Base-by-base conservation (phyloP, 2,329 filamentous ascomycete genomes). In the Ophiostoma quercus region DNA sequence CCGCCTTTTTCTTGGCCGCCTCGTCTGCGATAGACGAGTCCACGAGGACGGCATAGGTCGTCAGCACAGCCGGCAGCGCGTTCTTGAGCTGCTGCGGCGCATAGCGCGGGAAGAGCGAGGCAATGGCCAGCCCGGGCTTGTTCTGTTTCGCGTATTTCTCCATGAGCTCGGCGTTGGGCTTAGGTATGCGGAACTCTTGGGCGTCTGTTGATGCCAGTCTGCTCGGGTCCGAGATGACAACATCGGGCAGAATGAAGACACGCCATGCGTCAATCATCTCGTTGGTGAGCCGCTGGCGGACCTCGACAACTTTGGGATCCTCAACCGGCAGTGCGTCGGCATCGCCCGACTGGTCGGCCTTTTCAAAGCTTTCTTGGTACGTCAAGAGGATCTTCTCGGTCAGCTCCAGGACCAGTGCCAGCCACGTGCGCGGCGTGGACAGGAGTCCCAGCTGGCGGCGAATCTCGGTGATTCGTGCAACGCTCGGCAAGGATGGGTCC, bases 201-300 rank as follows among this genome's bases (percentile, higher is more conserved):
- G 39, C 9, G 0, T 66, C 25, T 6, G n/a, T 39, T n/a, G 22
- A 32, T 7, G 32, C 68, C 25, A 71, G 69, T 6, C 68, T 69
- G 5, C 54, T 68, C 25, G 39, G 22, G 66, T 74, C 71, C 6
- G 70, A 57, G 16, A 71, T 67, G 16, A 72, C 68, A 7, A 73
- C 57, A 41, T 73, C 72, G n/a, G 79, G 78, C 22, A 78, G 71
- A 37, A 77, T 77, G 69, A 82, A 77, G 14, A 79, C 71, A 60
- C 79, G 78, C 81, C 81, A 83, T 19, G 80, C 76, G 29, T 79
- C 77, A 19, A 82, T 73, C 3, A 83, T 76, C 71, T 82, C 81
- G 22, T 74, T 72, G 2, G 82, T 73, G 69, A 82, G 76, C 11
- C 73, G 73, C 72, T 62, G 37, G 11, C 25, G 51, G 12, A 62